A percentile compares a stretch with the other conserved stretches of the same genome.
phyloP scores from a whole-genome alignment of 495 filamentous ascomycete genomes.

The Aeminium ludgeri region DNA sequence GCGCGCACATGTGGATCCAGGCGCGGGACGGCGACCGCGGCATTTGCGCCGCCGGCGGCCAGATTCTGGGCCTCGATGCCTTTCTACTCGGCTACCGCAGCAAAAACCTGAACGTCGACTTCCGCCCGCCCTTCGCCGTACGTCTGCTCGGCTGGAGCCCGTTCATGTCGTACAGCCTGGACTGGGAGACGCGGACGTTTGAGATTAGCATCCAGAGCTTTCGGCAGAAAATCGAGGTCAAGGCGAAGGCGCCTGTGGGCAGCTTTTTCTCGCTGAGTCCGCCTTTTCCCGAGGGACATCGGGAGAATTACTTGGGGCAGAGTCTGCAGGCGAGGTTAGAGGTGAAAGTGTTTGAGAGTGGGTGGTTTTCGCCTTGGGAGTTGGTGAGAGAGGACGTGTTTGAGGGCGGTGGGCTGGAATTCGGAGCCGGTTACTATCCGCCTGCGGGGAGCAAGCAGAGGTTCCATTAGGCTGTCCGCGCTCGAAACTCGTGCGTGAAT shows the following conservation, averaged over 20 bases:
- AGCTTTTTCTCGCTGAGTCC: conserved; percentile 26
- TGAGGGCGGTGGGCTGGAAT: conserved; percentile 28
- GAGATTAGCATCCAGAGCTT: conserved; percentile 19
- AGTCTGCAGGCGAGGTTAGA: conserved; percentile 27
- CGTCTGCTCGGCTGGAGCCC: conserved; percentile 17
- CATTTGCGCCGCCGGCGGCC: conserved; percentile 28
- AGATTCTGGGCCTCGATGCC: conserved; percentile 29
- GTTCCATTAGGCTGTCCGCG: conserved; percentile 2
- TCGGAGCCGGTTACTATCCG: conserved; percentile 29
- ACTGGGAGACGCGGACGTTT: conserved; percentile 22
- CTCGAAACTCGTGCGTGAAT: too few relatives aligned
- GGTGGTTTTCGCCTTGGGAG: conserved; percentile 23
- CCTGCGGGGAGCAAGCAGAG: conserved; percentile 13
- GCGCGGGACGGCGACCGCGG: conserved; percentile 16
- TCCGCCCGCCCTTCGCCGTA: conserved; percentile 22
- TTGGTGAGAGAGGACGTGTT: conserved; percentile 22
- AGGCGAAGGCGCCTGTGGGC: conserved; percentile 22
- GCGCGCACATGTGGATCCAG: conserved; percentile 31
- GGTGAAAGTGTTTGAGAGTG: conserved; percentile 23
- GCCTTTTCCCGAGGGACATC: conserved; percentile 28
- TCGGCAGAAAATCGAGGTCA: conserved; percentile 21
- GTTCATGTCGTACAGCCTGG: conserved; percentile 21
- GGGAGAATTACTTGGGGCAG: conserved; percentile 26
- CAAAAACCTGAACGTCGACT: conserved; percentile 18
- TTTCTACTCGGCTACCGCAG: conserved; percentile 29